Evolutionary conservation across 148 eudicot species (phyloP), one percentile per base, ranked within the genome.

Genomic region (Spergularia bocconei): DNA sequence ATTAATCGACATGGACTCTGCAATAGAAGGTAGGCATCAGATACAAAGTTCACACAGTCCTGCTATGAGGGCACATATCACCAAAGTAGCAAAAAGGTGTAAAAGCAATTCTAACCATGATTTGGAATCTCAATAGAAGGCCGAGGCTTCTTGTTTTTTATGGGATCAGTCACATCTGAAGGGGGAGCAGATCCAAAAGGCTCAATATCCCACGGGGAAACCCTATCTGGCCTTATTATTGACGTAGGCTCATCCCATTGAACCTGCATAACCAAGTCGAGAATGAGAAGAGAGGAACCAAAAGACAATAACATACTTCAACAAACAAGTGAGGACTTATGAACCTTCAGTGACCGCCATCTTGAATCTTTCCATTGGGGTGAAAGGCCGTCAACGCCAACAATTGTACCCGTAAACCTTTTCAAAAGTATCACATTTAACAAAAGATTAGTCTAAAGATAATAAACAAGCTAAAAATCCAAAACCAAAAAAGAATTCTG

Each of bases 201-300:
- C 73, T 95, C 99, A 7, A 95, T 91, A 69, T 95, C 99, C 98
- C 98, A 95, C 20, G 97, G 91, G 41, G 99, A 95, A 76, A 95
- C 97, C 79, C 91, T 85, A 47, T 91, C 99, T 5, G 97, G 97
- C 80, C 99, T 89, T 62, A 71, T 71, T 73, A 89, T 88, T 41
- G 92, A 84, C 56, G 98, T 85, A 58, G 90, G 87, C 70, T 95
- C 99, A 77, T 95, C 99, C 99, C 99, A 95, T 71, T 91, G 99
- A 82, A 95, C 94, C 99, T 95, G 84, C 61, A 63, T 50, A 66
- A 66, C 41, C 14, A 41, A 48, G 58, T 61, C 33, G 20, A 53
- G 4, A 11, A 72, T 66, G 16, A 75, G 63, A 60, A 75, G 58
- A 2, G 33, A 14, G 60, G 44, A 54, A 33, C n/a, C 51, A 69